These are phyloP conservation scores for Vanderwaltozyma yarrowii DNA, from an alignment of 805 yeast species.

Conservation along the genomic window DNA sequence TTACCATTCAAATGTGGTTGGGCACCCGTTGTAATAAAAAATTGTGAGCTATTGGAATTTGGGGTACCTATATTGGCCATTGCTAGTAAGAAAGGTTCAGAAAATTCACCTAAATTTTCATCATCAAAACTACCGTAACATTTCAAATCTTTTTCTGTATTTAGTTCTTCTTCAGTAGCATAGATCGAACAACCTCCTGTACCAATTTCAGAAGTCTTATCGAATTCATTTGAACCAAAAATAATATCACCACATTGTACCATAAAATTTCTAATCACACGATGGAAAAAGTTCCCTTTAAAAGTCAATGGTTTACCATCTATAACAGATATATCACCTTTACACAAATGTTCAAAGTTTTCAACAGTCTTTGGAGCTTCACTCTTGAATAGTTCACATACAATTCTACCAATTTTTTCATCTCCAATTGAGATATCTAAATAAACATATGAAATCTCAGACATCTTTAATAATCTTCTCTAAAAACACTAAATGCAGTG, in stretches of 20 bases:
- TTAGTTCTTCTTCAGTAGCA: constrained; percentile 19
- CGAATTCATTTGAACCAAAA: constrained; percentile 28
- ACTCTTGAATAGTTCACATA: constrained; percentile 38
- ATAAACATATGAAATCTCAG: constrained; percentile 19
- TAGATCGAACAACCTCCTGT: constrained; percentile 40
- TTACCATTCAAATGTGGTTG: constrained; percentile 67
- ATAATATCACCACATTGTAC: constrained; percentile 57
- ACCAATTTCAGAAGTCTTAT: constrained; percentile 25
- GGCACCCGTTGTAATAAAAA: constrained; percentile 60
- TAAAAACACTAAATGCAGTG: too few relatives aligned
- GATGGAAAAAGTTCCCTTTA: constrained; percentile 43
- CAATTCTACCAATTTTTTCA: constrained; percentile 45
- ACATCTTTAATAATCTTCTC: not conserved
- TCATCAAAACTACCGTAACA: constrained; percentile 38
- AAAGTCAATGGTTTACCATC: constrained; percentile 27
- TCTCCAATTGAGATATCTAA: constrained; percentile 44
- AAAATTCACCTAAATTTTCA: constrained; percentile 41
- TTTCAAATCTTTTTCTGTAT: constrained; percentile 5
- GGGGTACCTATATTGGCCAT: constrained; percentile 50
- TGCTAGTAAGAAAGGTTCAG: constrained; percentile 42
- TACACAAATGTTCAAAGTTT: constrained; percentile 42
- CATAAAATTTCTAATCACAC: constrained; percentile 59
- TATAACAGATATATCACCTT: constrained; percentile 23
- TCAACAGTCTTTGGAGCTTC: constrained; percentile 48
- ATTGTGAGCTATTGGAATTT: constrained; percentile 51